Percentiles rank a stretch among this genome's conserved stretches.
phyloP scores from a whole-genome alignment of 2,329 filamentous ascomycete genomes.

The Conoideocrella luteorostrata region DNA sequence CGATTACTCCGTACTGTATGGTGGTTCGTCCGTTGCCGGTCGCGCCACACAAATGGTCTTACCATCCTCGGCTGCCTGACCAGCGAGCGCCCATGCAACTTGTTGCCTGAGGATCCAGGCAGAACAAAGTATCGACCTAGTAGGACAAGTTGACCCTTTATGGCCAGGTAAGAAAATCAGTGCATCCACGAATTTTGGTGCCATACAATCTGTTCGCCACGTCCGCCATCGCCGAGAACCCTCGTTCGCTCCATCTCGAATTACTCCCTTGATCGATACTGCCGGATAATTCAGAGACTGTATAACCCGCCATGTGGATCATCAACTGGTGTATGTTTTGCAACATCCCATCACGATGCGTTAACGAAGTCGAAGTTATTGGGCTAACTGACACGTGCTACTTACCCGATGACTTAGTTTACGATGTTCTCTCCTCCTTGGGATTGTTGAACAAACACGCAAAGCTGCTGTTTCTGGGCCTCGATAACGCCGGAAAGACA shows the following conservation, averaged over 20 bases:
- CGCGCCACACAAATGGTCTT: not conserved
- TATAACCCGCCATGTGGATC: conserved; percentile 68
- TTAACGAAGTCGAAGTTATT: not conserved
- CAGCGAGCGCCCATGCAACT: not conserved
- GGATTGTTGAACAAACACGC: conserved; percentile 93
- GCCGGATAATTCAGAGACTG: conserved; percentile 11
- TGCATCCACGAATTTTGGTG: not conserved
- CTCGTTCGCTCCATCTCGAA: too few relatives aligned
- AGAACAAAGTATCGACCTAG: not conserved
- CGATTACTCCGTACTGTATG: too few relatives aligned
- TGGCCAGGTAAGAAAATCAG: conserved; percentile 2
- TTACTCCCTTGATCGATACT: conserved; percentile 15
- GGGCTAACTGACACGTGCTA: conserved; percentile 27
- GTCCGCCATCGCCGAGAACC: conserved; percentile 13
- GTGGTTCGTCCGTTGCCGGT: too few relatives aligned
- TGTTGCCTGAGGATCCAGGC: conserved; percentile 20
- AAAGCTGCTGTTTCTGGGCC: conserved; percentile 87
- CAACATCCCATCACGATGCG: conserved; percentile 7
- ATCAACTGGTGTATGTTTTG: conserved; percentile 81
- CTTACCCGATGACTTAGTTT: conserved; percentile 45
- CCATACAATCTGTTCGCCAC: conserved; percentile 6
- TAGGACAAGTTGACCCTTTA: conserved; percentile 1
- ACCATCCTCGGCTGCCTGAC: not conserved
- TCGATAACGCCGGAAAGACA: conserved; percentile 93
- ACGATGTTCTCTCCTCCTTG: conserved; percentile 80